A percentile compares a stretch with the other conserved stretches of the same genome.
phyloP scores from a whole-genome alignment of 2,329 filamentous ascomycete species.

The Aureobasidium sp. region DNA sequence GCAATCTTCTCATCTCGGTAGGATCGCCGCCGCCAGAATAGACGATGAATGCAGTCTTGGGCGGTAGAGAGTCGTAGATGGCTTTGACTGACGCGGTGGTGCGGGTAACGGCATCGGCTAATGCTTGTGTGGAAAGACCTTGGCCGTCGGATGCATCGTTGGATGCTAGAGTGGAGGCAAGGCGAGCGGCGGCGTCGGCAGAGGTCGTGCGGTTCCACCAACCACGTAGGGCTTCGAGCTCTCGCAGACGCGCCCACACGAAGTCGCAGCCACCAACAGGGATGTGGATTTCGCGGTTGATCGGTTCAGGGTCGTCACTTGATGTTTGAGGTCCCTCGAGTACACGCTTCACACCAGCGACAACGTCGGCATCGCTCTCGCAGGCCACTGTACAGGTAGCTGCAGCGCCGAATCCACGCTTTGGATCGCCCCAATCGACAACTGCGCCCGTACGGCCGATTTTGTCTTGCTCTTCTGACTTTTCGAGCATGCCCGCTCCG shows the following conservation, averaged over 20 bases:
- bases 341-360: slow-evolving; percentile 48
- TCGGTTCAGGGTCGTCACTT: background rate
- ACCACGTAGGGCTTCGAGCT: slow-evolving; percentile 53
- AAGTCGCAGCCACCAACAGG: slow-evolving; percentile 52
- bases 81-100: slow-evolving; percentile 46
- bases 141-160: background rate
- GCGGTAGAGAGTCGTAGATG: slow-evolving; percentile 51
- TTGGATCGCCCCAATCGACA: slow-evolving; percentile 83
- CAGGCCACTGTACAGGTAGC: slow-evolving; percentile 52
- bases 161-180: slow-evolving; percentile 8
- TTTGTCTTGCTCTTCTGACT: slow-evolving; percentile 33
- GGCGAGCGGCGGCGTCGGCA: slow-evolving; percentile 32
- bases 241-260: slow-evolving; percentile 55
- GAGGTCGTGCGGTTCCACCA: slow-evolving; percentile 52
- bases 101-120: slow-evolving; percentile 42
- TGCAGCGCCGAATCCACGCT: slow-evolving; percentile 51
- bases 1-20: slow-evolving; percentile 48
- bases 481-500: slow-evolving; percentile 38
- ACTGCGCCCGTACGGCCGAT: slow-evolving; percentile 59
- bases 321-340: slow-evolving; percentile 35
- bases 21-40: slow-evolving; percentile 60
- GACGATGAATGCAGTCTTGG: slow-evolving; percentile 54
- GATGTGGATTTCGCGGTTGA: slow-evolving; percentile 30
- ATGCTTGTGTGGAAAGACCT: slow-evolving; percentile 21
- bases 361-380: slow-evolving; percentile 50